A percentile compares a stretch with the other conserved stretches of the same genome.
phyloP scores from a whole-genome alignment of 176 grass and related monocot species.

The Puccinellia tenuiflora region DNA sequence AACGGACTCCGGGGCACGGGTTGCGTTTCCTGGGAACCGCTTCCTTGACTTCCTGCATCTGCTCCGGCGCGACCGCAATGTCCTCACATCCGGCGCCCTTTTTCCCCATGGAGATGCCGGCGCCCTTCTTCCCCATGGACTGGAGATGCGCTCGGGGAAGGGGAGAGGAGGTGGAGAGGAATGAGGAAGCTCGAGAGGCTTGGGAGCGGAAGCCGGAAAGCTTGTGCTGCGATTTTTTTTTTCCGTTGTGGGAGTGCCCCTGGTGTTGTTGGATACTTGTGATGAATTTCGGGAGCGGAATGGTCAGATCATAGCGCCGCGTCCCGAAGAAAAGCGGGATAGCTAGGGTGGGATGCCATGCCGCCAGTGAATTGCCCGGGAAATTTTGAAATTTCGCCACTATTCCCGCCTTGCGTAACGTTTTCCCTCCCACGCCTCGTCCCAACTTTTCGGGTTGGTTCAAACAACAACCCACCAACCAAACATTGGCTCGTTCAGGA shows the following conservation, averaged over 20 bases:
- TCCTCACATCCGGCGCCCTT: not conserved
- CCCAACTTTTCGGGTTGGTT: not conserved
- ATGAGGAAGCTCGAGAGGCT: not conserved
- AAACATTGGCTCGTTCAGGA: no score
- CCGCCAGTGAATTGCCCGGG: not conserved
- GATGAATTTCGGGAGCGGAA: not conserved
- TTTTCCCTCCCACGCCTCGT: not conserved
- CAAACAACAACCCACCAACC: no score
- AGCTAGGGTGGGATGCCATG: not conserved
- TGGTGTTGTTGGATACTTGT: not conserved
- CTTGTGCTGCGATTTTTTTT: not conserved
- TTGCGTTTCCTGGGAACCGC: constrained; percentile 36
- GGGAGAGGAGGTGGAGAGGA: not conserved
- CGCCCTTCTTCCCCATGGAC: not conserved
- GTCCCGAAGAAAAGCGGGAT: not conserved
- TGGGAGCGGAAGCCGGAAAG: not conserved
- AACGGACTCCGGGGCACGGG: constrained; percentile 39
- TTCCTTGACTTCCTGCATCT: not conserved
- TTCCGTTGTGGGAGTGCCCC: not conserved
- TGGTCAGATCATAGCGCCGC: not conserved
- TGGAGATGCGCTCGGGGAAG: not conserved
- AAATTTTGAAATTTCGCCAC: not conserved
- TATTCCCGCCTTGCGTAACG: not conserved
- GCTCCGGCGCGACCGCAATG: not conserved
- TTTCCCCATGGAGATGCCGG: not conserved